phyloP scores from a whole-genome alignment of 352 stramenopile genomes.

The Pythium vanterpoolii region DNA sequence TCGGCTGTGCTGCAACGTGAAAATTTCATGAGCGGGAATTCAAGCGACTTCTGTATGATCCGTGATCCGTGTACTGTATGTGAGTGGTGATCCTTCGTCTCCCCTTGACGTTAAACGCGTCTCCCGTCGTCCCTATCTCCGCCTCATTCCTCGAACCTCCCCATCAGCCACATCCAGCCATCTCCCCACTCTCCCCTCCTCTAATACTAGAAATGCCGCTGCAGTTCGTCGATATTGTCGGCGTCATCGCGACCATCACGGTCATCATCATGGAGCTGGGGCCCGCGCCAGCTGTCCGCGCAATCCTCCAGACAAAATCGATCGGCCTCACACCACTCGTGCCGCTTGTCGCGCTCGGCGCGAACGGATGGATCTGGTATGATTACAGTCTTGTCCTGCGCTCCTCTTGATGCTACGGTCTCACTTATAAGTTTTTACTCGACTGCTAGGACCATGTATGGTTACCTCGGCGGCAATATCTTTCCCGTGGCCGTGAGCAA shows the following conservation, averaged over 20 bases:
- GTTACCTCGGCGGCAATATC: conserved; percentile 38
- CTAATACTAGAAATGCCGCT: too few species aligned
- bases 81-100: background rate
- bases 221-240: conserved; percentile 20
- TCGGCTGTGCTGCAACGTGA: background rate
- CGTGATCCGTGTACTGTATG: background rate
- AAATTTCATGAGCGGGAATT: background rate
- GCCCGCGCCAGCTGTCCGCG: conserved; percentile 31
- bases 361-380: conserved; percentile 25
- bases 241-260: conserved; percentile 25
- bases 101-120: background rate
- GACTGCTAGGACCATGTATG: conserved; percentile 31
- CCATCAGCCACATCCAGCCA: background rate
- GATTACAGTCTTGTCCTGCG: background rate
- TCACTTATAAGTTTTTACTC: background rate
- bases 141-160: background rate
- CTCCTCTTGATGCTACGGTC: background rate
- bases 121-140: background rate
- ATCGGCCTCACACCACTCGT: conserved; percentile 42
- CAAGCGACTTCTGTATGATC: too few species aligned
- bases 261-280: conserved; percentile 36
- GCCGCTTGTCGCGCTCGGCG: conserved; percentile 38
- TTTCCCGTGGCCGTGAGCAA: conserved; percentile 48
- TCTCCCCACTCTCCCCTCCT: background rate
- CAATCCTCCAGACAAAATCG: conserved; percentile 29